Conservation (phyloP, 1,284 basidiomycete species). For the Ganoderma leucocontextum region DNA sequence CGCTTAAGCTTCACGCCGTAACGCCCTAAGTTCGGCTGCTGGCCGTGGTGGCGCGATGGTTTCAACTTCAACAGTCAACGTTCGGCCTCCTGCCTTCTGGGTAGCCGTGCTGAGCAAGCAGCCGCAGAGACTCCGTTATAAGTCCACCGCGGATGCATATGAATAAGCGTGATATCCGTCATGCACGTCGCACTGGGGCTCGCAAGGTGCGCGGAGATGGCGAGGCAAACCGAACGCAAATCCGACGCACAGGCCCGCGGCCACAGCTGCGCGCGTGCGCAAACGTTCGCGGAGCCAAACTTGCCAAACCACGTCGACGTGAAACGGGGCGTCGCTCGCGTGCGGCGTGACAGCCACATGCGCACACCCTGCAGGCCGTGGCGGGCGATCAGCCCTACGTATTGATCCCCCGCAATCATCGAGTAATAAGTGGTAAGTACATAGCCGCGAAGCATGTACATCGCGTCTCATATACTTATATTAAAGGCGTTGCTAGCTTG, state of each 20-base stretch:
- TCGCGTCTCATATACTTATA: neutral
- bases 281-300: conserved; percentile 6
- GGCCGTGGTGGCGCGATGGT: neutral
- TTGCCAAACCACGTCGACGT: neutral
- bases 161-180: neutral
- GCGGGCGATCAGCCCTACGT: neutral
- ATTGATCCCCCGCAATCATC: conserved; percentile 1
- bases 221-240: neutral
- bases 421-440: neutral
- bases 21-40: neutral
- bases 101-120: neutral
- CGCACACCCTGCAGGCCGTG: neutral
- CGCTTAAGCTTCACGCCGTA: neutral
- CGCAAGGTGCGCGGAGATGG: neutral
- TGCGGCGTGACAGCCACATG: neutral
- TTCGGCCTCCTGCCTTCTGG: neutral
- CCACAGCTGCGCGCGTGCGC: neutral
- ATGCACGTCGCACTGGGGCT: neutral
- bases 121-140: neutral
- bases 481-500: neutral
- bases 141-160: neutral
- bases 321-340: conserved; percentile 1
- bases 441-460: neutral
- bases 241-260: neutral
- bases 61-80: neutral